Percentiles rank a stretch among this genome's conserved stretches.
Evolutionary conservation across 2,329 filamentous ascomycete genomes (phyloP).

Genomic region (Phaeoacremonium minimum): DNA sequence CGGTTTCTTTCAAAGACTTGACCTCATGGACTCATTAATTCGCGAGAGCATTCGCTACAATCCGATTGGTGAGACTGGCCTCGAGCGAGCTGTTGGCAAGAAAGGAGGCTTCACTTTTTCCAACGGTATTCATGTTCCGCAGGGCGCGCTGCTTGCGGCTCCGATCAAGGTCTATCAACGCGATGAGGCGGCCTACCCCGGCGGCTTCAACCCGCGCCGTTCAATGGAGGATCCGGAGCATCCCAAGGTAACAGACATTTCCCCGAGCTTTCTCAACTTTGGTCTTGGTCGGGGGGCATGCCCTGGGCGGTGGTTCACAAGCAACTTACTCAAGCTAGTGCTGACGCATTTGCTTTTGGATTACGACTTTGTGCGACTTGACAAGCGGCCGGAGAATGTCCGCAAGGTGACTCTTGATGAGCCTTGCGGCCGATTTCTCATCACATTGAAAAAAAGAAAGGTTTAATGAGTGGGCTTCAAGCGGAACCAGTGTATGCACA

Average conservation of each 20-base stretch:
- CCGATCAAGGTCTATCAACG: slow-evolving; percentile 1
- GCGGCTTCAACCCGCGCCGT: slow-evolving; percentile 1
- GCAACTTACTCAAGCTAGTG: too few species aligned
- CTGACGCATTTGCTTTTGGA: too few species aligned
- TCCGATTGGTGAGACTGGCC: neutral
- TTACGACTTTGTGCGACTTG: too few species aligned
- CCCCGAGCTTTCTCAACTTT: too few species aligned
- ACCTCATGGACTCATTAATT: slow-evolving; percentile 1
- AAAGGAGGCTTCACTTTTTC: slow-evolving; percentile 1
- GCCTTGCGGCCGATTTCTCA: too few species aligned
- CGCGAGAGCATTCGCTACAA: slow-evolving; percentile 3
- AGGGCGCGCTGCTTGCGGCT: slow-evolving; percentile 1
- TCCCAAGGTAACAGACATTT: slow-evolving; percentile 1
- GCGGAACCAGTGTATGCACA: too few species aligned
- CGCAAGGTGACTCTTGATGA: too few species aligned
- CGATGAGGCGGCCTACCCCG: slow-evolving; percentile 1
- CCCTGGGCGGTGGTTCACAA: too few species aligned
- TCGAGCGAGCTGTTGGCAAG: slow-evolving; percentile 1
- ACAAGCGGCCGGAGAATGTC: too few species aligned
- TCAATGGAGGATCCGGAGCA: neutral
- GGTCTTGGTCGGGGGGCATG: too few species aligned
- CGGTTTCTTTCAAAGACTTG: neutral
- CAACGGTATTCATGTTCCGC: slow-evolving; percentile 1
- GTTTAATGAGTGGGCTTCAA: too few species aligned
- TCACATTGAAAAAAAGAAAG: too few species aligned